These are phyloP conservation scores for Sanguinoderma infundibulare DNA, from an alignment of 1,284 basidiomycete species.

Conservation along the genomic window DNA sequence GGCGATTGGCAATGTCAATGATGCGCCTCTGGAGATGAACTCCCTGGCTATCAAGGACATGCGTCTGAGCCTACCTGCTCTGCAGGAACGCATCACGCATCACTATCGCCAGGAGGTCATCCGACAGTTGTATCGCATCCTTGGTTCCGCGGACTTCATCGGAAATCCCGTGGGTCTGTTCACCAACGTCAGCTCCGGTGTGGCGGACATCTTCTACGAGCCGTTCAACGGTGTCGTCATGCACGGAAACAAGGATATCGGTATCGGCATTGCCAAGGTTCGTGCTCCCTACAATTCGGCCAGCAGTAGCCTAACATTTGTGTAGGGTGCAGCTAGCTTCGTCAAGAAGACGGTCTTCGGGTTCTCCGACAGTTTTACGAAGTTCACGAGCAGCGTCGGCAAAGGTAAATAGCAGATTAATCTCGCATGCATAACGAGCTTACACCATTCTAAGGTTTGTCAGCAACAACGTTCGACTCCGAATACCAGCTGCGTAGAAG, in stretches of 20 bases:
- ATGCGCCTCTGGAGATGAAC: slow-evolving; percentile 95
- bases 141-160: slow-evolving; percentile 97
- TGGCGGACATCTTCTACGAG: slow-evolving; percentile 98
- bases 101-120: slow-evolving; percentile 96
- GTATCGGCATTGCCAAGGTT: slow-evolving; percentile 96
- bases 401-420: slow-evolving; percentile 65
- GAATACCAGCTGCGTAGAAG: slow-evolving; percentile 93
- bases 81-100: slow-evolving; percentile 86
- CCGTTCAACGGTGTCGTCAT: slow-evolving; percentile 98
- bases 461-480: slow-evolving; percentile 94
- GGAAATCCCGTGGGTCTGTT: slow-evolving; percentile 95
- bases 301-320: not conserved
- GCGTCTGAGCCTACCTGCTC: slow-evolving; percentile 83
- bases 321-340: slow-evolving; percentile 91
- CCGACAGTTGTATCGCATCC: slow-evolving; percentile 93
- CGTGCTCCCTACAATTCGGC: slow-evolving; percentile 12
- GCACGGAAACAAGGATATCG: slow-evolving; percentile 96
- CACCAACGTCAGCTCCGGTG: slow-evolving; percentile 98
- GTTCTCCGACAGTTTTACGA: slow-evolving; percentile 93
- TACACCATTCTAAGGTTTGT: slow-evolving; percentile 63
- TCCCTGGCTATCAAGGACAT: slow-evolving; percentile 96
- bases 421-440: not conserved
- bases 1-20: slow-evolving; percentile 97
- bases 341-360: slow-evolving; percentile 99
- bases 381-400: slow-evolving; percentile 96